Conservation (phyloP, 176 grass and related monocot genomes). For the Poa pratensis region DNA sequence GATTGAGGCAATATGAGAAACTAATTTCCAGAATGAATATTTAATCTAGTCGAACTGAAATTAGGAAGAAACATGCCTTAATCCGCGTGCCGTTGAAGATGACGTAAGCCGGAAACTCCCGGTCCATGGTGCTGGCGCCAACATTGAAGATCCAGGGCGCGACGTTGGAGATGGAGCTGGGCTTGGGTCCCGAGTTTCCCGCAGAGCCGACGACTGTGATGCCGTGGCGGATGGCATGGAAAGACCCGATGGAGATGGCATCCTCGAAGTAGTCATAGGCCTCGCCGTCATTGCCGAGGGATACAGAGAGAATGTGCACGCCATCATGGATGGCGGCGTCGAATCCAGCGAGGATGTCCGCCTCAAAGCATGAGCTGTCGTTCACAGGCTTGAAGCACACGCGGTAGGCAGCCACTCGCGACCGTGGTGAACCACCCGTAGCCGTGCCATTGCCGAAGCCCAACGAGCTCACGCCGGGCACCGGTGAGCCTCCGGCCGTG, state of each 20-base stretch:
- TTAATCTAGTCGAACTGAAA: background rate
- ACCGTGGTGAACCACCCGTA: constrained; percentile 56
- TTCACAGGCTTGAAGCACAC: constrained; percentile 66
- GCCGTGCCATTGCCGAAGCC: constrained; percentile 70
- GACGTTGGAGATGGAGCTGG: constrained; percentile 53
- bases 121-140: constrained; percentile 75
- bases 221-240: constrained; percentile 68
- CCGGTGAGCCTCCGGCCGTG: constrained; percentile 59
- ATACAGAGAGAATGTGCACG: constrained; percentile 71
- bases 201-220: constrained; percentile 73
- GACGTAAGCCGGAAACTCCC: constrained; percentile 65
- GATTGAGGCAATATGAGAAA: background rate
- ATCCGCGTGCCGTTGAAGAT: constrained; percentile 34
- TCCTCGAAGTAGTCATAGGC: constrained; percentile 46
- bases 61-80: constrained; percentile 22
- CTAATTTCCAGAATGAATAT: background rate
- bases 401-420: constrained; percentile 69
- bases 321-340: constrained; percentile 78
- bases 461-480: constrained; percentile 47
- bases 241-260: constrained; percentile 61
- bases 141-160: constrained; percentile 73
- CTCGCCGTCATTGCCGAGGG: constrained; percentile 47
- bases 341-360: constrained; percentile 76
- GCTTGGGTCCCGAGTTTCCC: constrained; percentile 62
- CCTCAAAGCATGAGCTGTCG: constrained; percentile 62